Conservation (phyloP, 2,329 filamentous ascomycete species). For the Alternaria triticimaculans region DNA sequence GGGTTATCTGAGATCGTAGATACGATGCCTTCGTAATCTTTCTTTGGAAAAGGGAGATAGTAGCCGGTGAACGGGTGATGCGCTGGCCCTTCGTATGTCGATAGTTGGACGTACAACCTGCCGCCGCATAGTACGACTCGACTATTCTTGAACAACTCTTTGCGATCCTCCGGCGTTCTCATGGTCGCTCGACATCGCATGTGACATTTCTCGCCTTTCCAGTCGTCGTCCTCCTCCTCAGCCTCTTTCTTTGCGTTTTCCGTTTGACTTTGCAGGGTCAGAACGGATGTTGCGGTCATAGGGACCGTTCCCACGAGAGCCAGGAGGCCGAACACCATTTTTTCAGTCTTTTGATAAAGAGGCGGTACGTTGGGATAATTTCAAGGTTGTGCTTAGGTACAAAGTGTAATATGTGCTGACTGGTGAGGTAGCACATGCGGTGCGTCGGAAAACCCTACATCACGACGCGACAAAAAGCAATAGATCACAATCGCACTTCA, state of each 20-base stretch:
- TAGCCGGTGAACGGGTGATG: constrained; percentile 57
- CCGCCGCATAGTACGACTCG: constrained; percentile 23
- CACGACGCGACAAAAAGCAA: neutral
- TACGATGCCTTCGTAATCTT: constrained; percentile 54
- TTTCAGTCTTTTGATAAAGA: neutral
- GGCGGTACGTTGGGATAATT: neutral
- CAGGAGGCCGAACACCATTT: constrained; percentile 23
- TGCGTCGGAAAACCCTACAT: neutral
- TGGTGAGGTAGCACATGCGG: neutral
- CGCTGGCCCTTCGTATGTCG: constrained; percentile 20
- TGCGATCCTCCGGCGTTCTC: constrained; percentile 24
- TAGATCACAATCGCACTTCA: neutral
- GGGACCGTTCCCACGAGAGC: constrained; percentile 24
- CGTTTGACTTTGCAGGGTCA: constrained; percentile 27
- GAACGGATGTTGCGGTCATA: constrained; percentile 26
- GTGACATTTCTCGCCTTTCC: constrained; percentile 31
- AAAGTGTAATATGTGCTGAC: neutral
- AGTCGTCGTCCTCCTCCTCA: constrained; percentile 16
- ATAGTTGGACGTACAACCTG: constrained; percentile 28
- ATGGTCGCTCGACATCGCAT: constrained; percentile 24
- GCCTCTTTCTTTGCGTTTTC: constrained; percentile 22
- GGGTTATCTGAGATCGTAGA: constrained; percentile 58
- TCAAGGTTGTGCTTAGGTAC: neutral
- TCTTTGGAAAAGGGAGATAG: constrained; percentile 56
- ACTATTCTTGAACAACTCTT: constrained; percentile 22